These are phyloP conservation scores for Sphagnum fallax DNA, from an alignment of 228 moss, liverwort and hornwort species.

Conservation along the genomic window DNA sequence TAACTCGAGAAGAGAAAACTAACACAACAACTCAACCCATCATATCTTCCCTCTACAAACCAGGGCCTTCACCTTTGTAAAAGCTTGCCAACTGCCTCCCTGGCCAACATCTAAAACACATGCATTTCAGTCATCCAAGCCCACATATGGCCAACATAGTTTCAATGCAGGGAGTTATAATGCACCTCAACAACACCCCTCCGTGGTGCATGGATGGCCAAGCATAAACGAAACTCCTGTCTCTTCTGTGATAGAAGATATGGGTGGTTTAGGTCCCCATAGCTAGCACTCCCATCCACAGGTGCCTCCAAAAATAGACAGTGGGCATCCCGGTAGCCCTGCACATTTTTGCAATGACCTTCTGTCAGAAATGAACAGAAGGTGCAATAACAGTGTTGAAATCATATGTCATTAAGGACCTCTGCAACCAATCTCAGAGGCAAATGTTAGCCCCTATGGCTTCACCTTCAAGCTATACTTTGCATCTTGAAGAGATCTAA, in stretches of 20 bases:
- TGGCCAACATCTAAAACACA: too few relatives aligned
- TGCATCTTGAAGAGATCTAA: too few relatives aligned
- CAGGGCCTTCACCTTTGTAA: too few relatives aligned
- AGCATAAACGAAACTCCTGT: slow-evolving; percentile 76
- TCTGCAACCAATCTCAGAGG: neutral
- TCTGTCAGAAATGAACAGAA: neutral
- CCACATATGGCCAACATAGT: neutral
- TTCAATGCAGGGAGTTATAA: neutral
- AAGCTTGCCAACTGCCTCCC: too few relatives aligned
- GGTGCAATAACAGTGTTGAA: neutral
- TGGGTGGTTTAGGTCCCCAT: slow-evolving; percentile 51
- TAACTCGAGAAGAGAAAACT: neutral
- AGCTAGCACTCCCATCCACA: slow-evolving; percentile 67
- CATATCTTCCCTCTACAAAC: too few relatives aligned
- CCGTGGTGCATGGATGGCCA: slow-evolving; percentile 95
- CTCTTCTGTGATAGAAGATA: slow-evolving; percentile 49
- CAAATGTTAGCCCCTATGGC: neutral
- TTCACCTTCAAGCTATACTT: too few relatives aligned
- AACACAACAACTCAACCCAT: neutral
- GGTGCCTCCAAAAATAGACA: slow-evolving; percentile 96
- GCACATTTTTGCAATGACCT: slow-evolving; percentile 15
- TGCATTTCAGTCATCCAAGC: too few relatives aligned
- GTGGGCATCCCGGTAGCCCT: slow-evolving; percentile 98
- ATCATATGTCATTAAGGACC: neutral
- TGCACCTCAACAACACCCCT: slow-evolving; percentile 92